Evolutionary conservation across 345 rosid species (phyloP), one percentile per base, ranked within the genome.

Genomic region (Dovyalis caffra): DNA sequence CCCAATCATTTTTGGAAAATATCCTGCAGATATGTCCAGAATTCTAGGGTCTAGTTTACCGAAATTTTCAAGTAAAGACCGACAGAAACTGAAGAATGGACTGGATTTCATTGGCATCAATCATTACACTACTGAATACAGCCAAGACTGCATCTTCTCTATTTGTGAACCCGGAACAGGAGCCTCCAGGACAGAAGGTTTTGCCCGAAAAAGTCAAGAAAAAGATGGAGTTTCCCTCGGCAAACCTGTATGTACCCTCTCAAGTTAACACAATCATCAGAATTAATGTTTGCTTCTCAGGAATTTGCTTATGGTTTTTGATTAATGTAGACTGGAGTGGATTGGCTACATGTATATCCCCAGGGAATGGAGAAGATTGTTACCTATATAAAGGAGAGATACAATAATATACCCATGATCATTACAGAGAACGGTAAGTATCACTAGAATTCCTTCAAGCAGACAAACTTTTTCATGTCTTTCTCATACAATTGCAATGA

Each of bases 391-490:
- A 85, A 85, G 58, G 82, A 81, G 33, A 83, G 87, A 66, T 87
- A 80, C 77, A 81, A 85, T 38, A 85, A 85, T 79, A 78, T 38
- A 34, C 87, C 90, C 29, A 83, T 89, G 87, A 82, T 77, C 82
- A 84, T 89, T 6, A 86, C 89, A 56, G 90, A 85, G 75, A 87
- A 87, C 76, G 92, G 91, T 84, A 60, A 78, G 81, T 64, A 25
- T n/a, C n/a, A n/a, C n/a, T n/a, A n/a, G 14, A 11, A 43, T 43
- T 43, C 14, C 47, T 12, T 43, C 14, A 14, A 12, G 47, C 47
- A 43, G 18, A 43, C 14, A 43, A 2, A 12, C 5, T 43, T 43
- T 2, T 14, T 43, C n/a, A n/a, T 11, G 16, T 43, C 47, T 43
- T 43, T 14, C 47, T 43, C 3, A 43, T 43, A 43, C 47, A 43